A percentile compares a stretch with the other conserved stretches of the same genome.
phyloP scores from a whole-genome alignment of 306 rosid genomes.

The Vachellia collinsii region DNA sequence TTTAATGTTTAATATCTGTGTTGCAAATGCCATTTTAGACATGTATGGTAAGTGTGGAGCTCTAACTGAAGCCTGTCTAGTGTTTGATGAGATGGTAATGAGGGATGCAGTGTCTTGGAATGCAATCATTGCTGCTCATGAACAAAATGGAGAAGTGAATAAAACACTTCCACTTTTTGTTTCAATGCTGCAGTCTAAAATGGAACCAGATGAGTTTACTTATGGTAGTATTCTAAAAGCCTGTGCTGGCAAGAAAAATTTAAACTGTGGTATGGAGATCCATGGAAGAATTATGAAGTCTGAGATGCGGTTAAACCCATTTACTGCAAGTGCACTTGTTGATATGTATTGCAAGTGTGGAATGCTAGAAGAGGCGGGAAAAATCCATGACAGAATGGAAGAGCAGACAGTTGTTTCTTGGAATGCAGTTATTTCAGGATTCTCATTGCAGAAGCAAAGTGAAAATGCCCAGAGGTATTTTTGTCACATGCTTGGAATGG shows the following conservation, averaged over 20 bases:
- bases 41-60: conserved; percentile 86
- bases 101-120: conserved; percentile 71
- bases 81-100: neutral
- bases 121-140: conserved; percentile 42
- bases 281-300: no score
- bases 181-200: neutral
- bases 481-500: no score
- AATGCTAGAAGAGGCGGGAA: conserved; percentile 35
- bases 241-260: neutral
- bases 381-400: no score
- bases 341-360: conserved; percentile 89
- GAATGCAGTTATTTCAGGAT: no score
- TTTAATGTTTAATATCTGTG: neutral
- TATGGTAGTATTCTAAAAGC: neutral
- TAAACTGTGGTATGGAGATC: no score
- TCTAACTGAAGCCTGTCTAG: neutral
- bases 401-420: no score
- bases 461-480: no score
- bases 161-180: neutral
- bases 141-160: neutral
- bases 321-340: conserved; percentile 43
- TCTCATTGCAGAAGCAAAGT: no score
- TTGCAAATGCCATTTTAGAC: conserved; percentile 54
- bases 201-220: neutral
- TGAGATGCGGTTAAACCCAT: no score